Conservation (phyloP, 495 filamentous ascomycete species). For the Neurospora intermedia region DNA sequence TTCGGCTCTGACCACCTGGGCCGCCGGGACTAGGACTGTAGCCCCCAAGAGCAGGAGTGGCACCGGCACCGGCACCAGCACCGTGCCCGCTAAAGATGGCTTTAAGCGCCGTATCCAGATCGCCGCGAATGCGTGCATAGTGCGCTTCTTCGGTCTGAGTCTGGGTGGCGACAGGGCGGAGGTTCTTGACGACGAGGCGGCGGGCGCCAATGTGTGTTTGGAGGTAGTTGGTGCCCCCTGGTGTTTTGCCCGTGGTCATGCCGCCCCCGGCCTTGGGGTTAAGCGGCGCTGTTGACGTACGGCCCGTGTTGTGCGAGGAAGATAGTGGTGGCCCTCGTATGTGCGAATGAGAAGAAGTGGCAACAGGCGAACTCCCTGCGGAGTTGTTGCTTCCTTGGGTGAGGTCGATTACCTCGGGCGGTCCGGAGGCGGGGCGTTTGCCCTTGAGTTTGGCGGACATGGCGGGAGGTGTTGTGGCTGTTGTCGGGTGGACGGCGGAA, state of each 20-base stretch:
- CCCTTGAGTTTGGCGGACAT: constrained; percentile 27
- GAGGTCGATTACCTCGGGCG: constrained; percentile 26
- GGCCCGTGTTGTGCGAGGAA: background rate
- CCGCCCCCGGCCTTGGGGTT: background rate
- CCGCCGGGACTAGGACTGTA: background rate
- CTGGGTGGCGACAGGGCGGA: constrained; percentile 49
- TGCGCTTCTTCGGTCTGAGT: constrained; percentile 40
- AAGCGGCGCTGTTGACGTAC: background rate
- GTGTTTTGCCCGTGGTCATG: background rate
- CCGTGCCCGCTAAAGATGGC: constrained; percentile 47
- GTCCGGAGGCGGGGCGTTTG: constrained; percentile 20
- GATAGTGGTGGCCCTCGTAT: background rate
- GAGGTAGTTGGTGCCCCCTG: constrained; percentile 23
- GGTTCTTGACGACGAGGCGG: constrained; percentile 80
- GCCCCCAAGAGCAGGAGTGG: background rate
- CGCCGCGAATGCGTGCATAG: constrained; percentile 57
- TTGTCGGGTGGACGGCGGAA: constrained; percentile 3
- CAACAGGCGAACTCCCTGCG: background rate
- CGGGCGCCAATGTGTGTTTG: constrained; percentile 56
- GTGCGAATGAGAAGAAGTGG: background rate
- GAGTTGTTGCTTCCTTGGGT: constrained; percentile 8
- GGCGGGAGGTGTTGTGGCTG: background rate
- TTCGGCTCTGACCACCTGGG: background rate
- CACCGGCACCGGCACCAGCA: background rate
- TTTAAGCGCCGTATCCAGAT: constrained; percentile 60